A percentile compares a stretch with the other conserved stretches of the same genome.
These are phyloP conservation scores for Cercospora berteroae DNA, from an alignment of 2,329 filamentous ascomycete species.

Conservation along the genomic window DNA sequence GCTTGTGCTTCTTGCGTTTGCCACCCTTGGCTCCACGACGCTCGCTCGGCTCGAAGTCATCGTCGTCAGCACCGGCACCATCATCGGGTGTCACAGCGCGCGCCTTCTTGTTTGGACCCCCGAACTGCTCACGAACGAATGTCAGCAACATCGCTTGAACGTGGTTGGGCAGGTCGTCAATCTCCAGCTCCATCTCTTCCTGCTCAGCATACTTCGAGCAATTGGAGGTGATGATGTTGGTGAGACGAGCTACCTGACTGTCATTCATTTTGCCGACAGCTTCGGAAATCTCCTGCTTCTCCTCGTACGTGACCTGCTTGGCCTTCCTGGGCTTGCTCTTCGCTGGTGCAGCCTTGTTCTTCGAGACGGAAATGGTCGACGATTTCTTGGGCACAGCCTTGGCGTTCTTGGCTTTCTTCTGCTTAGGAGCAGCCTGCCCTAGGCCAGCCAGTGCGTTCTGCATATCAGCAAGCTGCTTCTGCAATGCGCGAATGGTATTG, in stretches of 20 bases:
- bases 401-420: conserved; percentile 42
- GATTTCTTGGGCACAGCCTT: conserved; percentile 28
- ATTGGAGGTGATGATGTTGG: conserved; percentile 86
- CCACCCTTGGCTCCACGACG: conserved; percentile 25
- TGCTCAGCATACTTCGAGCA: conserved; percentile 64
- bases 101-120: conserved; percentile 31
- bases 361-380: conserved; percentile 42
- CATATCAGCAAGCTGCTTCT: conserved; percentile 60
- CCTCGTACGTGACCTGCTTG: conserved; percentile 67
- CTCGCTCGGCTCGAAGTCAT: conserved; percentile 48
- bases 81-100: conserved; percentile 33
- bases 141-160: conserved; percentile 56
- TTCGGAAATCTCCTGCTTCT: conserved; percentile 84
- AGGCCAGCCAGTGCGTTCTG: conserved; percentile 47
- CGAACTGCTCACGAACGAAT: conserved; percentile 51
- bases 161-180: conserved; percentile 57
- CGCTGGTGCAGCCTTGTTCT: conserved; percentile 30
- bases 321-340: conserved; percentile 57
- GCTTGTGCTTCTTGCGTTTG: conserved; percentile 72
- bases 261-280: conserved; percentile 63
- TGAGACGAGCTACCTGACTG: conserved; percentile 73
- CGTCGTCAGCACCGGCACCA: conserved; percentile 43
- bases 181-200: conserved; percentile 65
- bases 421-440: conserved; percentile 40
- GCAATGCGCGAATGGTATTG: conserved; percentile 65